Evolutionary conservation across 345 rosid species (phyloP).

Genomic region (Viola odorata): DNA sequence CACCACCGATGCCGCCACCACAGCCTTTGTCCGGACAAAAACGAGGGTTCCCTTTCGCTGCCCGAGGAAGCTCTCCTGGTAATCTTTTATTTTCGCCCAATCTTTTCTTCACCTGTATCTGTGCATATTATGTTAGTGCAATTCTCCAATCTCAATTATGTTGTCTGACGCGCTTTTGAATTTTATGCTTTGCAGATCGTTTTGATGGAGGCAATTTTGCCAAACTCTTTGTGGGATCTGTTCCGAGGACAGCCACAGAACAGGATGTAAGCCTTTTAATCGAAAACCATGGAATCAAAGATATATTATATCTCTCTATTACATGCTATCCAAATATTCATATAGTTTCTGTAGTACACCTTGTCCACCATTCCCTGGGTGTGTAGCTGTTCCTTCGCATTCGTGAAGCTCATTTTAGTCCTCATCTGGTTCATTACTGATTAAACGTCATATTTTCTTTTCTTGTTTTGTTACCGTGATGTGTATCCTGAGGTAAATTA

Average conservation of each 20-base stretch:
- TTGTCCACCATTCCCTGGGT: too few species aligned
- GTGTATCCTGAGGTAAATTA: neutral
- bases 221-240: conserved; percentile 97
- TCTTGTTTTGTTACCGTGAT: neutral
- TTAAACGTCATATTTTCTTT: neutral
- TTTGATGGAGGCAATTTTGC: conserved; percentile 48
- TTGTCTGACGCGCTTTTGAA: neutral
- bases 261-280: conserved; percentile 57
- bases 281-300: too few species aligned
- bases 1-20: conserved; percentile 21
- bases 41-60: conserved; percentile 38
- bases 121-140: neutral
- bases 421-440: neutral
- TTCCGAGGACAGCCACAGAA: conserved; percentile 78
- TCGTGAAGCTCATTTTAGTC: too few species aligned
- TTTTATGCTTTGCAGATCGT: conserved; percentile 34
- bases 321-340: too few species aligned
- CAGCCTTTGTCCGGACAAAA: conserved; percentile 56
- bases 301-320: too few species aligned
- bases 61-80: conserved; percentile 43
- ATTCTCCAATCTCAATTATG: neutral
- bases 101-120: neutral
- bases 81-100: neutral
- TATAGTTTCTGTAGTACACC: too few species aligned
- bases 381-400: too few species aligned